Evolutionary conservation across 768 basidiomycete species (phyloP).

Genomic region (Coprinopsis strossmayeri): DNA sequence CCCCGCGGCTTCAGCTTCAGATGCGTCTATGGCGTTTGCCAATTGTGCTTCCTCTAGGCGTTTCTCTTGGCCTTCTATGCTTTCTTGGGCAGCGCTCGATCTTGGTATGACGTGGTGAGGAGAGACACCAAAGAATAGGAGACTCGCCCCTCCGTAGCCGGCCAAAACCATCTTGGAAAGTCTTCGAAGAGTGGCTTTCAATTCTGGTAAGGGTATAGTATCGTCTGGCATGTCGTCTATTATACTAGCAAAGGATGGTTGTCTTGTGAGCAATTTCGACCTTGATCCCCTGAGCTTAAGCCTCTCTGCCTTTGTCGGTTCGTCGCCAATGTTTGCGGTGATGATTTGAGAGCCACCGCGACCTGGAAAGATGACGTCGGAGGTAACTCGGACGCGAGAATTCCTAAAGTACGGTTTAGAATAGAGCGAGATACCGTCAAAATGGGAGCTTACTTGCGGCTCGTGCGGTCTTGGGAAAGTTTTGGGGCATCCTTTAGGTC

Average conservation of each 20-base stretch:
- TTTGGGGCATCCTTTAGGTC: conserved; percentile 43
- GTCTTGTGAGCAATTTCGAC: conserved; percentile 7
- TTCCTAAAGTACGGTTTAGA: conserved; percentile 21
- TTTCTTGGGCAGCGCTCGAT: not conserved
- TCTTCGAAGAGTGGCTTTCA: conserved; percentile 67
- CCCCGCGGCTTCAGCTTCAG: conserved; percentile 59
- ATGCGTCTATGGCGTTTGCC: conserved; percentile 60
- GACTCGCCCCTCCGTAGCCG: conserved; percentile 76
- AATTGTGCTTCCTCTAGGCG: conserved; percentile 55
- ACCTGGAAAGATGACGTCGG: conserved; percentile 64
- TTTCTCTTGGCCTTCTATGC: conserved; percentile 30
- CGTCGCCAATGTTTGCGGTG: conserved; percentile 75
- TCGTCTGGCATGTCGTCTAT: conserved; percentile 10
- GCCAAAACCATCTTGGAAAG: conserved; percentile 80
- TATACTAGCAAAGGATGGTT: conserved; percentile 14
- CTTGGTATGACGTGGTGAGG: conserved; percentile 14
- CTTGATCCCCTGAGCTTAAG: not conserved
- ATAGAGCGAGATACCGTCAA: not conserved
- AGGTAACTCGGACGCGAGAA: conserved; percentile 67
- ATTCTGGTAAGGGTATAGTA: conserved; percentile 35
- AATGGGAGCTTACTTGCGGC: conserved; percentile 24
- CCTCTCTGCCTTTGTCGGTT: conserved; percentile 18
- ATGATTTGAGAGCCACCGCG: conserved; percentile 63
- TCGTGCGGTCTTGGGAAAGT: conserved; percentile 20
- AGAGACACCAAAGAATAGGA: conserved; percentile 74